Conservation (phyloP, 495 filamentous ascomycete genomes). For the Neurospora sp. region DNA sequence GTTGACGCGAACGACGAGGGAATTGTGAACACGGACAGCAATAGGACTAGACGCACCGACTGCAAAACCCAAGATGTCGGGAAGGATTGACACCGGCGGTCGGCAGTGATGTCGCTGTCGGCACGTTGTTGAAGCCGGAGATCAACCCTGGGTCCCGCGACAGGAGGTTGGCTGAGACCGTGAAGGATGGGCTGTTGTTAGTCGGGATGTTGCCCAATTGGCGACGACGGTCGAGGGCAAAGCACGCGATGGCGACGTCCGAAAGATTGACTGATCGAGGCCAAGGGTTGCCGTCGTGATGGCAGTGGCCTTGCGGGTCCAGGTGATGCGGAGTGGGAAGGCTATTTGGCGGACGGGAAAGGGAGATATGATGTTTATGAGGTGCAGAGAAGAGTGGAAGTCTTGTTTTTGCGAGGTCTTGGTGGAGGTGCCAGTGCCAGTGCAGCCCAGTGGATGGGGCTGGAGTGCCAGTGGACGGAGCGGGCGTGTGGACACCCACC, state of each 20-base stretch:
- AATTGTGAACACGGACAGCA: not conserved
- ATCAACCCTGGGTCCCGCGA: not conserved
- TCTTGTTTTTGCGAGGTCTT: slow-evolving; percentile 26
- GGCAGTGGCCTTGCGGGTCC: slow-evolving; percentile 7
- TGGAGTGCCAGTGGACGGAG: slow-evolving; percentile 8
- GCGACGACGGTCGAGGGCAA: not conserved
- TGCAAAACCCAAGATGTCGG: not conserved
- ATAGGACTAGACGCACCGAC: not conserved
- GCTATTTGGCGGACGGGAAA: slow-evolving; percentile 6
- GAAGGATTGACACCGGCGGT: not conserved
- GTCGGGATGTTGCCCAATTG: not conserved
- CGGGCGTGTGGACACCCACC: slow-evolving; percentile 15
- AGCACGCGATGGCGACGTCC: not conserved
- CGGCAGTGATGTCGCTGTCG: not conserved
- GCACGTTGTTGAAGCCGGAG: not conserved
- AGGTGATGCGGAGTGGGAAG: slow-evolving; percentile 8
- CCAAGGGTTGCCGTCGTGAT: slow-evolving; percentile 11
- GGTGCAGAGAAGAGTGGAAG: slow-evolving; percentile 7
- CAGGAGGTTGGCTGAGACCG: not conserved
- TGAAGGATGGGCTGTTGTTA: not conserved
- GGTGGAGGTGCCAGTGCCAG: slow-evolving; percentile 17
- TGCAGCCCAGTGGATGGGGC: slow-evolving; percentile 9
- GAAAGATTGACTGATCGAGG: slow-evolving; percentile 4
- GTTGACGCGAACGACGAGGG: not conserved
- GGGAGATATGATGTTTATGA: slow-evolving; percentile 9